Evolutionary conservation across 257 asterid genomes (phyloP).

Genomic region (Ballota nigra): DNA sequence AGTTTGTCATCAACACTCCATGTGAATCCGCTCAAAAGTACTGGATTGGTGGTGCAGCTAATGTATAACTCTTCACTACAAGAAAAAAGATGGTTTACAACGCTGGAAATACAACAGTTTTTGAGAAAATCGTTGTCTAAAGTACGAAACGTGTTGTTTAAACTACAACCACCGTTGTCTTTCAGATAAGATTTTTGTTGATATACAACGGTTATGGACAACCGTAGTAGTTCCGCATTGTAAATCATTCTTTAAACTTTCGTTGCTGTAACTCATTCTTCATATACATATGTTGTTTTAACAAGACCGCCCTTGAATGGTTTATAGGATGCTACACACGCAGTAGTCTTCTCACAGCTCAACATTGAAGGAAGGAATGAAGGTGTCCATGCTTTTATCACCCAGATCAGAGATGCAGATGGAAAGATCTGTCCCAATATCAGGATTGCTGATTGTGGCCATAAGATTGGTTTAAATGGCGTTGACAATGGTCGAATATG

Average conservation of each 20-base stretch:
- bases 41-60: constrained; percentile 99
- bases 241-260: too few relatives aligned
- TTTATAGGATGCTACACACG: constrained; percentile 88
- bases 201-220: too few relatives aligned
- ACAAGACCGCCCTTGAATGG: constrained; percentile 8
- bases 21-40: constrained; percentile 98
- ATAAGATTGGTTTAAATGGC: constrained; percentile 93
- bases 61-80: constrained; percentile 53
- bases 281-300: constrained; percentile 5
- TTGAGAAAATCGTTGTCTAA: too few relatives aligned
- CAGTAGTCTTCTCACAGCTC: constrained; percentile 92
- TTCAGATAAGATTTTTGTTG: too few relatives aligned
- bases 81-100: too few relatives aligned
- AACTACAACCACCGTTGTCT: too few relatives aligned
- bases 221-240: too few relatives aligned
- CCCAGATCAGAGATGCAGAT: constrained; percentile 80
- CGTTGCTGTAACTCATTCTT: too few relatives aligned
- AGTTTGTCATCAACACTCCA: constrained; percentile 86
- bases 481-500: constrained; percentile 96
- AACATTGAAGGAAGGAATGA: constrained; percentile 64
- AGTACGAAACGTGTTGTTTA: too few relatives aligned
- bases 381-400: constrained; percentile 96
- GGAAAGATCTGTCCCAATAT: constrained; percentile 80
- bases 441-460: constrained; percentile 91
- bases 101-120: too few relatives aligned